A percentile compares a stretch with the other conserved stretches of the same genome.
These are phyloP conservation scores for Closterium sp. DNA, from an alignment of 139 green algal genomes.

Conservation along the genomic window DNA sequence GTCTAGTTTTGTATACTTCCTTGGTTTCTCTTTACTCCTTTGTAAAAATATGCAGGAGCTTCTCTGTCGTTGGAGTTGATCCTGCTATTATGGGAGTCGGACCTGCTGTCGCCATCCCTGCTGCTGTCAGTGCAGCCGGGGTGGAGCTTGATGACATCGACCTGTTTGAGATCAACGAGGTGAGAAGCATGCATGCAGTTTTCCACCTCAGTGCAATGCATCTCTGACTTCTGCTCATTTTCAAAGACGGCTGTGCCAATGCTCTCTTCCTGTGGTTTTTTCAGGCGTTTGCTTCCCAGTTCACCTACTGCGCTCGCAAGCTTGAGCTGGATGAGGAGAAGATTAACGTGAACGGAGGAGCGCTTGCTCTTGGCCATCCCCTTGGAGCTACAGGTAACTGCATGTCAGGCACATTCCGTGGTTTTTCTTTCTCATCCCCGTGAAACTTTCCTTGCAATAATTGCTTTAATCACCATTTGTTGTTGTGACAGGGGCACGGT, in stretches of 20 bases:
- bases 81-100: constrained; percentile 96
- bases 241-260: background rate
- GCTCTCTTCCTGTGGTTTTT: background rate
- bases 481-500: constrained; percentile 55
- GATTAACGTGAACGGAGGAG: constrained; percentile 97
- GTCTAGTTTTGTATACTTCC: too few species aligned
- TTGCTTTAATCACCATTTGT: background rate
- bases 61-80: constrained; percentile 88
- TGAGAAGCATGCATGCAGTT: constrained; percentile 26
- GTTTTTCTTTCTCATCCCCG: background rate
- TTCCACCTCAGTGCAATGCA: background rate
- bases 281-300: constrained; percentile 66
- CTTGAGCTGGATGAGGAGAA: constrained; percentile 81
- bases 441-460: background rate
- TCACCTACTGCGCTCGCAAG: constrained; percentile 81
- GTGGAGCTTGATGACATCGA: constrained; percentile 88
- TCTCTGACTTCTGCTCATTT: background rate
- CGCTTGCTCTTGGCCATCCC: constrained; percentile 95
- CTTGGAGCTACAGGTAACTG: constrained; percentile 67
- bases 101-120: constrained; percentile 92
- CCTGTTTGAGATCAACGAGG: constrained; percentile 98
- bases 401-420: background rate
- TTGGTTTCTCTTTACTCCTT: background rate
- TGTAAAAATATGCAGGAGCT: constrained; percentile 59
- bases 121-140: constrained; percentile 66